These are phyloP conservation scores for Actinidia polygama DNA, from an alignment of 179 eudicot genomes.

Conservation along the genomic window DNA sequence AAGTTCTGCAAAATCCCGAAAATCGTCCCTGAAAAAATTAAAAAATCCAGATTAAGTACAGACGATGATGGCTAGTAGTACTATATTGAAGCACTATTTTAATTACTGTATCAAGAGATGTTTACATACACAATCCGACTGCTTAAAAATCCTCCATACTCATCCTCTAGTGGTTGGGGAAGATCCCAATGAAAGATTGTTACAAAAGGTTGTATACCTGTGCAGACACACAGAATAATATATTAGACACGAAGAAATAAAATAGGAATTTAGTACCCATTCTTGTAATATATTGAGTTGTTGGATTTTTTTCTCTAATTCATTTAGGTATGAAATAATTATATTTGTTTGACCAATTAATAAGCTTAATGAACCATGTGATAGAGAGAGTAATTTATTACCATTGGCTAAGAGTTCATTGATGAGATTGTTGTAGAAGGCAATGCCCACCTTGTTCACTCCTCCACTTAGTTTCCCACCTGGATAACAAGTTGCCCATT, in stretches of 20 bases:
- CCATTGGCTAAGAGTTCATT: slow-evolving; percentile 65
- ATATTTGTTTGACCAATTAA: too few relatives aligned
- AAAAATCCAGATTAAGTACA: neutral
- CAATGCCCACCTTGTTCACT: slow-evolving; percentile 57
- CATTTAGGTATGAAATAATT: too few relatives aligned
- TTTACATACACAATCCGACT: slow-evolving; percentile 49
- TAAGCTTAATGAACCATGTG: too few relatives aligned
- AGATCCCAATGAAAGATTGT: slow-evolving; percentile 79
- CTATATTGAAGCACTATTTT: too few relatives aligned
- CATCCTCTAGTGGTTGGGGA: slow-evolving; percentile 61
- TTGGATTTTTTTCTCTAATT: neutral
- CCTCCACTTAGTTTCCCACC: slow-evolving; percentile 68
- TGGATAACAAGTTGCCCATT: slow-evolving; percentile 17
- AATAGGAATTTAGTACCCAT: too few relatives aligned
- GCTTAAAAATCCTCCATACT: slow-evolving; percentile 63
- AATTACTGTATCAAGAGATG: neutral
- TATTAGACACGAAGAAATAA: neutral
- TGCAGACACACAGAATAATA: neutral
- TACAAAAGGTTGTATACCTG: slow-evolving; percentile 59
- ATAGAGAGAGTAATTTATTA: slow-evolving; percentile 8
- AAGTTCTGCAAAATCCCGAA: slow-evolving; percentile 45
- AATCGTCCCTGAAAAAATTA: slow-evolving; percentile 43
- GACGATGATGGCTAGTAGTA: neutral
- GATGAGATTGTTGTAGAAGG: slow-evolving; percentile 60
- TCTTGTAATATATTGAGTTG: neutral